phyloP scores from a whole-genome alignment of 106 monocot genomes.

The Xerophyta viscosa region DNA sequence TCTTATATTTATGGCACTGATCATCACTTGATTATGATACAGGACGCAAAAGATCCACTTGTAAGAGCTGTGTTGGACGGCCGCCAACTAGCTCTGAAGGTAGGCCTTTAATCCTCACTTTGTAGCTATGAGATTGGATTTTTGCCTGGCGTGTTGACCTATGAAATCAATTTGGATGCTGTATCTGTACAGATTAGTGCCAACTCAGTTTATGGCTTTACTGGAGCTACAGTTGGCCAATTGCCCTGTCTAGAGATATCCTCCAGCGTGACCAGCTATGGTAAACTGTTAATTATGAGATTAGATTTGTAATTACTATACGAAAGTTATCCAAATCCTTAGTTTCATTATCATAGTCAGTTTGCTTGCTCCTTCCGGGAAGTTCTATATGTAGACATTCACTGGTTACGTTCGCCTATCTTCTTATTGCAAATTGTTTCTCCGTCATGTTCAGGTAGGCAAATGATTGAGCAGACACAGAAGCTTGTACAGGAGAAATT shows the following conservation, averaged over 20 bases:
- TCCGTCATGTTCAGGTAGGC: conserved; percentile 51
- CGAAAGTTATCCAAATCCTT: neutral
- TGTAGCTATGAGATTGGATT: too few species aligned
- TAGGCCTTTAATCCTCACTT: conserved; percentile 16
- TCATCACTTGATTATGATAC: too few species aligned
- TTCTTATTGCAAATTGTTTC: neutral
- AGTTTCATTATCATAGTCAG: too few species aligned
- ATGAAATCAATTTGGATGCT: neutral
- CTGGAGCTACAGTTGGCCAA: conserved; percentile 97
- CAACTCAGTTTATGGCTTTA: conserved; percentile 99
- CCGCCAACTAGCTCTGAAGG: conserved; percentile 94
- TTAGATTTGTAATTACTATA: neutral
- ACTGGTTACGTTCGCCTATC: too few species aligned
- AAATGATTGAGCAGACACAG: conserved; percentile 99
- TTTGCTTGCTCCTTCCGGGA: too few species aligned
- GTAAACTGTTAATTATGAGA: conserved; percentile 28
- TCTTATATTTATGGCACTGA: too few species aligned
- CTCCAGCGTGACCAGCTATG: conserved; percentile 99
- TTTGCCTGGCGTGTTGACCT: neutral
- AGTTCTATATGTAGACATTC: too few species aligned
- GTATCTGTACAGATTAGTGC: conserved; percentile 76
- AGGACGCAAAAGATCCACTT: conserved; percentile 99
- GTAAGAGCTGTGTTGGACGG: conserved; percentile 98
- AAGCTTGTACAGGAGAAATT: conserved; percentile 96
- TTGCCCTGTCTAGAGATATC: conserved; percentile 97